A percentile compares a stretch with the other conserved stretches of the same genome.
Conservation (phyloP, 169 alveolate genomes). For the Pseudocohnilembus persalinus region DNA sequence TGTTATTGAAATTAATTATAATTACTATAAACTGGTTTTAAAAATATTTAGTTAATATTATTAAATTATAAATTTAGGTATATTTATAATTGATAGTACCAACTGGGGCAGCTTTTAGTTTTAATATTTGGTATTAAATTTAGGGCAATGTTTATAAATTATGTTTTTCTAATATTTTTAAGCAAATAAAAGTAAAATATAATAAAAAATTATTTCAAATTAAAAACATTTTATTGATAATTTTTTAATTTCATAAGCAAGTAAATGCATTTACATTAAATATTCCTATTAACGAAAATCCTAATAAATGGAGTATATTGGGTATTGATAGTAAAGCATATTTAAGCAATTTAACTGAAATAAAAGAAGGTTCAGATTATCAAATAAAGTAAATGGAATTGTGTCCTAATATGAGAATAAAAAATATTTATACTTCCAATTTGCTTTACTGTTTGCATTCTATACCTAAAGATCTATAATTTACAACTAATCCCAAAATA, state of each 20-base stretch:
- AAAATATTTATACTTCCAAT: background rate
- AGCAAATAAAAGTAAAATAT: background rate
- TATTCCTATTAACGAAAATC: background rate
- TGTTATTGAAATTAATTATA: no score
- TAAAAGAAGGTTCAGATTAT: background rate
- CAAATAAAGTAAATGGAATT: background rate
- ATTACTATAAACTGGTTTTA: background rate
- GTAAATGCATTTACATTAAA: background rate
- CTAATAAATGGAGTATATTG: background rate
- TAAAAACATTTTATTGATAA: background rate
- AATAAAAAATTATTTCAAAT: no score
- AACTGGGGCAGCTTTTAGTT: background rate
- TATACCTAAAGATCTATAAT: background rate
- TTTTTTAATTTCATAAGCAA: background rate
- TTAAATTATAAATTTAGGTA: background rate
- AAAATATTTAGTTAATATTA: no score
- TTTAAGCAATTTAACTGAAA: background rate
- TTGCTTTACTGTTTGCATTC: background rate
- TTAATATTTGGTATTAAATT: no score
- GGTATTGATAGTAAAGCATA: background rate
- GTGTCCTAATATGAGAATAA: background rate
- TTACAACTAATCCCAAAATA: background rate
- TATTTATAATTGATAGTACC: background rate
- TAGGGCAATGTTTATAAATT: background rate
- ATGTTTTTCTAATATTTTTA: background rate